phyloP scores from a whole-genome alignment of 345 rosid genomes.

The Citrus unshiu region DNA sequence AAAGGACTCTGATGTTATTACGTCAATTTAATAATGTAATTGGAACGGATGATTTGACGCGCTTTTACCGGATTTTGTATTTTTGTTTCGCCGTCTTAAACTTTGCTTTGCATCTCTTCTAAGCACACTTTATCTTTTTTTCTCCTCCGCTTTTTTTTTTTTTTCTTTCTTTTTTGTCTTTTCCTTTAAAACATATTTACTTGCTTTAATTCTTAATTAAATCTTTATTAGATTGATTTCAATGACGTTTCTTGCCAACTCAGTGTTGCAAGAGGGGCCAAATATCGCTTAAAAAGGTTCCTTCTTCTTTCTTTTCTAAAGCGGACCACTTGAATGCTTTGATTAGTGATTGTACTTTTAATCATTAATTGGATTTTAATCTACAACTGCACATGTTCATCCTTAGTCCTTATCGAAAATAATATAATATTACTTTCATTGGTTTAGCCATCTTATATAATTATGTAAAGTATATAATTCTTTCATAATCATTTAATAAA shows the following conservation, averaged over 20 bases:
- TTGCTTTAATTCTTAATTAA: neutral
- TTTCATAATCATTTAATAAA: no score
- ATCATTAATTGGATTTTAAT: neutral
- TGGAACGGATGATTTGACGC: conserved; percentile 12
- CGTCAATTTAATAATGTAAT: neutral
- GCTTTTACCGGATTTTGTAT: conserved; percentile 8
- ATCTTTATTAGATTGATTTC: neutral
- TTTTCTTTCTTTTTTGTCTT: neutral
- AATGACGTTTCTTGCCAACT: conserved; percentile 16
- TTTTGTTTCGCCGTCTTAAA: neutral
- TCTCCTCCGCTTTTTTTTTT: neutral
- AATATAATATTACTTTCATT: neutral
- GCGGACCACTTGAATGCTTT: neutral
- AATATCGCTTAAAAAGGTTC: neutral
- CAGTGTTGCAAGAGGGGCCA: neutral
- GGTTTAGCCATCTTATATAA: no score
- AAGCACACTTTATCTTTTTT: neutral
- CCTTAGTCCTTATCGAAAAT: neutral
- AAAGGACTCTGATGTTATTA: no score
- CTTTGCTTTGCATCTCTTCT: neutral
- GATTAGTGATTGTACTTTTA: neutral
- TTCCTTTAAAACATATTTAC: neutral
- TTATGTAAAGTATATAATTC: rapidly evolving
- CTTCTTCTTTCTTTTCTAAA: neutral
- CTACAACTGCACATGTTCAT: no score